Percentiles rank a stretch among this genome's conserved stretches.
These are phyloP conservation scores for Leavenworthia alabamica DNA, from an alignment of 345 rosid genomes.

Conservation along the genomic window DNA sequence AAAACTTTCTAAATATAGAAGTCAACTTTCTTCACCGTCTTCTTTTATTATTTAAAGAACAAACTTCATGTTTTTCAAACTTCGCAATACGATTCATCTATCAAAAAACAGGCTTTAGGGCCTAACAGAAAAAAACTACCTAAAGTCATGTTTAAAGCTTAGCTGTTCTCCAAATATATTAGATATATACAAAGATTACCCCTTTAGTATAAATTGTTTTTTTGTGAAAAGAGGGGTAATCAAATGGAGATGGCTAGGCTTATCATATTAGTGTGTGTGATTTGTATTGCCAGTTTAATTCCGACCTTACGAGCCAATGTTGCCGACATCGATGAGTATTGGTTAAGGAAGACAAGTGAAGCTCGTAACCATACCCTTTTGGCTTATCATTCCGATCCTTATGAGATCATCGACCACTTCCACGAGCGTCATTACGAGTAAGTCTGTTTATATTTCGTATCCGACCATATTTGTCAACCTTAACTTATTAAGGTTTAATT, in stretches of 20 bases:
- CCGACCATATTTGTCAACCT: neutral
- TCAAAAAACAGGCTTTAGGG: constrained; percentile 20
- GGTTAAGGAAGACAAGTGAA: constrained; percentile 37
- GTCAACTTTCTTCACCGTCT: neutral
- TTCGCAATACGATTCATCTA: constrained; percentile 29
- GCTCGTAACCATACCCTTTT: constrained; percentile 28
- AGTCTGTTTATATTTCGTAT: neutral
- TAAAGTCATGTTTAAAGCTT: constrained; percentile 26
- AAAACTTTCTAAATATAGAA: constrained; percentile 22
- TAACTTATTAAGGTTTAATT: neutral
- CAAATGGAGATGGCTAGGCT: constrained; percentile 32
- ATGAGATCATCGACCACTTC: constrained; percentile 39
- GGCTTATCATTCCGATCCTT: constrained; percentile 46
- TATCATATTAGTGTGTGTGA: constrained; percentile 21
- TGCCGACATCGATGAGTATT: constrained; percentile 46
- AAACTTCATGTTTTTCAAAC: constrained; percentile 8
- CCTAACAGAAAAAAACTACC: constrained; percentile 12
- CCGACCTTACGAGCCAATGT: constrained; percentile 35
- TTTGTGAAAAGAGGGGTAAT: constrained; percentile 10
- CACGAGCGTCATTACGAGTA: constrained; percentile 33
- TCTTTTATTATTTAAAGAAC: constrained; percentile 22
- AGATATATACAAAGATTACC: constrained; percentile 17
- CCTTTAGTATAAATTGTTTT: constrained; percentile 14
- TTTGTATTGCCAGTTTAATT: constrained; percentile 32
- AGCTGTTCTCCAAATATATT: constrained; percentile 25